These are phyloP conservation scores for Pseudonitzschia delicatissima DNA, from an alignment of 108 stramenopile genomes.

Conservation along the genomic window DNA sequence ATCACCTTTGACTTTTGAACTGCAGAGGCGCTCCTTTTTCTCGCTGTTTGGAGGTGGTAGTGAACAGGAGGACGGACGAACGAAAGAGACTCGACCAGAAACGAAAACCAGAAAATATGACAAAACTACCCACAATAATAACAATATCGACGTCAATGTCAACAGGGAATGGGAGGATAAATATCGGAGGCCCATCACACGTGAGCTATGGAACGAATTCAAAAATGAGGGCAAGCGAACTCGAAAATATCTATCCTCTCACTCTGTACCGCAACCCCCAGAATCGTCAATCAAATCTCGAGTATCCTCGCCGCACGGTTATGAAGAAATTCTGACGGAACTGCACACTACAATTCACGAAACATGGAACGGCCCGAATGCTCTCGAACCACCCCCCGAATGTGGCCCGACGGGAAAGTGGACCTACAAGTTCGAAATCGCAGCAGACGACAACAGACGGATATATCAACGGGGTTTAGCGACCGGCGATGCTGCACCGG, in stretches of 20 bases:
- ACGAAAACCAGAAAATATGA: background rate
- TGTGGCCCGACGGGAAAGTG: conserved; percentile 27
- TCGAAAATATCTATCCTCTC: background rate
- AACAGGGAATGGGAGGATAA: background rate
- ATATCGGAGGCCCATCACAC: background rate
- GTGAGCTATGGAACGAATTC: conserved; percentile 4
- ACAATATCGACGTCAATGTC: background rate
- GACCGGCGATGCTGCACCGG: background rate
- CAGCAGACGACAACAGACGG: background rate
- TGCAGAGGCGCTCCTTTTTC: too few relatives aligned
- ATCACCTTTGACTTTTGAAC: too few relatives aligned
- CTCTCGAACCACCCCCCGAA: conserved; percentile 10
- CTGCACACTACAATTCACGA: conserved; percentile 4
- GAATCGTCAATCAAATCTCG: background rate
- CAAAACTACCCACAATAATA: background rate
- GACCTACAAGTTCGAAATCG: conserved; percentile 11
- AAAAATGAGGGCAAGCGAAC: background rate
- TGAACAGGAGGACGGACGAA: background rate
- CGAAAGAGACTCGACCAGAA: background rate
- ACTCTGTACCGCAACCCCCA: background rate
- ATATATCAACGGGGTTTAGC: conserved; percentile 15
- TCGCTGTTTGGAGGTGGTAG: background rate
- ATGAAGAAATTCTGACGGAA: background rate
- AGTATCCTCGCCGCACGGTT: background rate
- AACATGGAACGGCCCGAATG: background rate